phyloP scores from a whole-genome alignment of 2,329 filamentous ascomycete species.

The Coniochaeta ligniaria region DNA sequence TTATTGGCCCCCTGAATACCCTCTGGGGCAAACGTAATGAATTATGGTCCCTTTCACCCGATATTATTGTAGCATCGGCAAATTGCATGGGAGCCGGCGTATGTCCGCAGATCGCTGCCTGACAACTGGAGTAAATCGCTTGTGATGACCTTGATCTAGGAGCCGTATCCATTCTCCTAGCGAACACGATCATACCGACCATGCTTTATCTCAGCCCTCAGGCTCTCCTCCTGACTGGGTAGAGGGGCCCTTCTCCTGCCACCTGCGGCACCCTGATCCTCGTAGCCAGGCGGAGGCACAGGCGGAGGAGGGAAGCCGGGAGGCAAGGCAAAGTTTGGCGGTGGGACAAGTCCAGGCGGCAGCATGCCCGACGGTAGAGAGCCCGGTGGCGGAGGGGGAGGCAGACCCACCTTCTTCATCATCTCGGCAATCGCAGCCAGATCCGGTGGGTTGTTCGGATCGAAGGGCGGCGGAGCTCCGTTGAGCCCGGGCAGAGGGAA shows the following conservation, averaged over 20 bases:
- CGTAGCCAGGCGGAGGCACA: constrained; percentile 28
- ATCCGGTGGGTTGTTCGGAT: constrained; percentile 53
- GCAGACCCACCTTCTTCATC: constrained; percentile 58
- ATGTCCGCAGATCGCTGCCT: too few relatives aligned
- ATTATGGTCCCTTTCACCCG: too few relatives aligned
- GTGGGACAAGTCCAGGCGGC: constrained; percentile 15
- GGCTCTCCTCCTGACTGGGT: constrained; percentile 76
- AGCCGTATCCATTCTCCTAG: constrained; percentile 18
- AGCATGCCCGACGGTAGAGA: constrained; percentile 27
- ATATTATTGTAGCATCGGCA: too few relatives aligned
- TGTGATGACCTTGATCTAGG: too few relatives aligned
- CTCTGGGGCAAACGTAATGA: too few relatives aligned
- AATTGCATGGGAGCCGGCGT: too few relatives aligned
- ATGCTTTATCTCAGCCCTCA: constrained; percentile 67
- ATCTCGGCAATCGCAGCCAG: constrained; percentile 55
- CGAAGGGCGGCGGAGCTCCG: constrained; percentile 42
- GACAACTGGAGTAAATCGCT: too few relatives aligned
- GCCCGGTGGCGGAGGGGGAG: constrained; percentile 46
- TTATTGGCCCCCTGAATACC: too few relatives aligned
- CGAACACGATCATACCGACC: constrained; percentile 52
- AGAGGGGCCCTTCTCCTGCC: constrained; percentile 59
- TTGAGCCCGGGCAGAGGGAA: constrained; percentile 43
- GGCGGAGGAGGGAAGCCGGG: constrained; percentile 25
- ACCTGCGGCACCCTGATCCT: constrained; percentile 26
- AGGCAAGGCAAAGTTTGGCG: constrained; percentile 20